Percentiles rank a stretch among this genome's conserved stretches.
Conservation (phyloP, 371 early-diverging fungal genomes). For the Syncephalastrum contaminatum region DNA sequence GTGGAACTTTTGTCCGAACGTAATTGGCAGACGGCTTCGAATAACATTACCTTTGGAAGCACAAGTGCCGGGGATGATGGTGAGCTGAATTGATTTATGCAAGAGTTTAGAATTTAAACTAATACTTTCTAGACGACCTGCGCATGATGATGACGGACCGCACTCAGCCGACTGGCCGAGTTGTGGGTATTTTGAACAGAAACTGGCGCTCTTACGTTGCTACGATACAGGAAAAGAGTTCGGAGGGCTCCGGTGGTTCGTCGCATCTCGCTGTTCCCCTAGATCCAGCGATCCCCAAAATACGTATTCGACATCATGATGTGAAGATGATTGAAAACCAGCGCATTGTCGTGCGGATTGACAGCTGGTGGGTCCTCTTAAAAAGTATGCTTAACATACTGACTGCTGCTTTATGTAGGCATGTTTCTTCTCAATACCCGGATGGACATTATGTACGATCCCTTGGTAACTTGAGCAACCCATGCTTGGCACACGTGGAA, state of each 20-base stretch:
- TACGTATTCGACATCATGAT: constrained; percentile 86
- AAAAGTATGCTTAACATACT: constrained; percentile 3
- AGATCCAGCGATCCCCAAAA: constrained; percentile 84
- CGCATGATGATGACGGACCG: too few relatives aligned
- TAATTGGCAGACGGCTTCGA: constrained; percentile 58
- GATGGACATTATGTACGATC: constrained; percentile 89
- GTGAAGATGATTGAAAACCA: constrained; percentile 63
- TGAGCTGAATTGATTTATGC: constrained; percentile 1
- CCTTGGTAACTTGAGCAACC: constrained; percentile 47
- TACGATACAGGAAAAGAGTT: constrained; percentile 72
- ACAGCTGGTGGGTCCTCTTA: constrained; percentile 65
- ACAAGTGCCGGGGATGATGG: constrained; percentile 44
- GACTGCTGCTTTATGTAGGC: constrained; percentile 29
- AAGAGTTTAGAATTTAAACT: too few relatives aligned
- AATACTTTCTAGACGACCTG: too few relatives aligned
- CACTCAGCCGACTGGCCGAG: constrained; percentile 56
- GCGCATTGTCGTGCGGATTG: constrained; percentile 89
- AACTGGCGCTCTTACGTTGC: constrained; percentile 92
- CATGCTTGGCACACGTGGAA: not conserved
- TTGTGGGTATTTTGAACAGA: constrained; percentile 83
- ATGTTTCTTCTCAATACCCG: constrained; percentile 75
- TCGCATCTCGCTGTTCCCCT: constrained; percentile 80
- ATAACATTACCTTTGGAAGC: constrained; percentile 51
- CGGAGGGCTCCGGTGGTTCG: constrained; percentile 53
- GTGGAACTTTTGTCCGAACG: constrained; percentile 68